Base-by-base conservation (phyloP, 257 asterid species). In the Lycium barbarum region DNA sequence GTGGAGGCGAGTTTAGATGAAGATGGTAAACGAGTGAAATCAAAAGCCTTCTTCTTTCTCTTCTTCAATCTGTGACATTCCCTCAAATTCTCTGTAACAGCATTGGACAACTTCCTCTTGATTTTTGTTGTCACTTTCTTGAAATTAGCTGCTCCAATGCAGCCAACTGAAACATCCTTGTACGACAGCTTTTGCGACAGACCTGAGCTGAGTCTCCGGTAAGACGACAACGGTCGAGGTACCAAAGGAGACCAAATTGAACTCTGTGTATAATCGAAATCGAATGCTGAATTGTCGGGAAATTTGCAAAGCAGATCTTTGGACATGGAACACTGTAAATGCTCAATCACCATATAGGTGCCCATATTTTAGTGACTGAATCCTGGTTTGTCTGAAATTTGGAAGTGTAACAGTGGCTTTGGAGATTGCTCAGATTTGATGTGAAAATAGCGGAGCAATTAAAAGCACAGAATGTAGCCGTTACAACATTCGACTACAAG, bases 211-310 rank as follows among this genome's bases (percentile, higher is more conserved):
- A 47, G 51, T 14, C 53, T 20, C 26, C 26, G 17, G 76, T 62
- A 63, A 12, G 53, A 58, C 14, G 6, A 40, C 7, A 40, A 4
- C 6, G 80, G 90, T 22, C 90, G 93, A 9, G 93, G 92, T 61
- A 93, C 90, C 63, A 95, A 55, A 38, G 98, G 99, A 61, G 99
- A 96, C 98, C 99, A 96, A 55, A 96, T 91, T 62, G 98, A 92
- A 90, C 98, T 96, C 95, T 93, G 98, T 2, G 97, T 62, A 86
- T 96, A 95, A 89, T 96, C 91, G 89, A 93, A 95, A 83, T 92
- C 99, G 86, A 93, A 95, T 14, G 97, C 92, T 0, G 99, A 92
- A 86, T 93, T 92, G 88, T 96, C 98, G 0, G 98, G 97, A 84
- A 93, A 95, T 72, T 93, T 96, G 91, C 85, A 72, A 83, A 96